Percentiles rank a stretch among this genome's conserved stretches.
These are phyloP conservation scores for Escallonia rubra DNA, from an alignment of 129 eudicot species.

Conservation along the genomic window DNA sequence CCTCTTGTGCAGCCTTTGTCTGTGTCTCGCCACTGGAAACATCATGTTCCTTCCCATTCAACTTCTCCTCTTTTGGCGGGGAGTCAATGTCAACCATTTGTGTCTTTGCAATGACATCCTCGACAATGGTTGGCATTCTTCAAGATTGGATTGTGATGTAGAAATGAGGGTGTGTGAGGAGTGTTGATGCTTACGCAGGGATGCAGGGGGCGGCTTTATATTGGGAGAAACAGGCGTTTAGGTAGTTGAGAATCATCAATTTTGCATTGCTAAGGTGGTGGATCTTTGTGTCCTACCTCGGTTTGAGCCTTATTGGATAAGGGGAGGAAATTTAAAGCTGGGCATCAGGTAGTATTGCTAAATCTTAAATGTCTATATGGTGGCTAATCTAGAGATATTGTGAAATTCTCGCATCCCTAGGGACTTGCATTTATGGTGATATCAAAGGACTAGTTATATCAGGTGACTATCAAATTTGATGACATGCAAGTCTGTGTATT, in stretches of 20 bases:
- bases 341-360: no score
- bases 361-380: no score
- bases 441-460: no score
- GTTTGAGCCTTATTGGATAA: conserved; percentile 24
- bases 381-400: neutral
- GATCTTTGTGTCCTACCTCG: conserved; percentile 9
- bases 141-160: neutral
- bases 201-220: conserved; percentile 5
- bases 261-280: neutral
- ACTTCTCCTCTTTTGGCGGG: conserved; percentile 1
- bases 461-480: no score
- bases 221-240: neutral
- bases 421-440: neutral
- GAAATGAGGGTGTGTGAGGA: neutral
- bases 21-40: neutral
- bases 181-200: neutral
- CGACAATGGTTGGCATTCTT: conserved; percentile 26
- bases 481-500: no score
- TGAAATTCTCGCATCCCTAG: conserved; percentile 18
- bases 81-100: conserved; percentile 27
- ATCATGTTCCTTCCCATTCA: conserved; percentile 10
- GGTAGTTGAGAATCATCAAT: conserved; percentile 3
- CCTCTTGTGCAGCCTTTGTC: conserved; percentile 1
- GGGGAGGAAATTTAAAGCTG: neutral
- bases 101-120: conserved; percentile 22